Percentiles rank a stretch among this genome's conserved stretches.
Evolutionary conservation across 2,329 filamentous ascomycete species (phyloP).

Genomic region (Fusarium decemcellulare): DNA sequence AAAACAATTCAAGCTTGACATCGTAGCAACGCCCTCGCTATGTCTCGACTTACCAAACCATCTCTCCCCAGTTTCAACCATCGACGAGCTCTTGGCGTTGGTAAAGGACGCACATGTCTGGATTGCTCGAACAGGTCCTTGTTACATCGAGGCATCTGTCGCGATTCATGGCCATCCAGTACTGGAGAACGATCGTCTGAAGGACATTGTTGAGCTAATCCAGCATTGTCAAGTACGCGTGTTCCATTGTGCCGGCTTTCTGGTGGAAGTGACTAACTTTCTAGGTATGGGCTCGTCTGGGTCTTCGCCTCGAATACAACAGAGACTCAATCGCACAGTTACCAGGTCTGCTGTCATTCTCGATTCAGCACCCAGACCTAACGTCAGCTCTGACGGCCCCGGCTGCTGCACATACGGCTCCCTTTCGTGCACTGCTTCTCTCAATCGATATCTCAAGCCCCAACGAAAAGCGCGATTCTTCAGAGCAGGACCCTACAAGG

Average conservation of each 20-base stretch:
- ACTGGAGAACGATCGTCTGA: slow-evolving; percentile 19
- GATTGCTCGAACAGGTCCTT: slow-evolving; percentile 50
- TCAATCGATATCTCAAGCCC: slow-evolving; percentile 40
- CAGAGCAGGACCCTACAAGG: background rate
- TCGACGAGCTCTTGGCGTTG: slow-evolving; percentile 42
- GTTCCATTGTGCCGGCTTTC: too few relatives aligned
- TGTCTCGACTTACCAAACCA: slow-evolving; percentile 43
- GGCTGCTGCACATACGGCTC: slow-evolving; percentile 38
- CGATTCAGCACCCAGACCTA: slow-evolving; percentile 54
- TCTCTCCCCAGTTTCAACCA: slow-evolving; percentile 22
- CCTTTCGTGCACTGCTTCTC: slow-evolving; percentile 47
- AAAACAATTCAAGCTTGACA: slow-evolving; percentile 40
- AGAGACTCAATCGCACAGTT: slow-evolving; percentile 8
- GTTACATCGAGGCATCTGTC: slow-evolving; percentile 48
- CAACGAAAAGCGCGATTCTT: background rate
- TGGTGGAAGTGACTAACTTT: background rate
- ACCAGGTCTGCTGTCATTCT: slow-evolving; percentile 48
- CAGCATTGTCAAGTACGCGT: slow-evolving; percentile 46
- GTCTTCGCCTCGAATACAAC: slow-evolving; percentile 47
- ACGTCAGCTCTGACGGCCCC: slow-evolving; percentile 51
- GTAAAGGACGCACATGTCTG: slow-evolving; percentile 48
- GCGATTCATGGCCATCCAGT: slow-evolving; percentile 37
- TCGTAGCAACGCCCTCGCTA: slow-evolving; percentile 46
- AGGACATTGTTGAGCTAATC: slow-evolving; percentile 38
- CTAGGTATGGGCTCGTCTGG: slow-evolving; percentile 52